phyloP scores from a whole-genome alignment of 176 grass and related monocot genomes.

The Eragrostis nindensis region DNA sequence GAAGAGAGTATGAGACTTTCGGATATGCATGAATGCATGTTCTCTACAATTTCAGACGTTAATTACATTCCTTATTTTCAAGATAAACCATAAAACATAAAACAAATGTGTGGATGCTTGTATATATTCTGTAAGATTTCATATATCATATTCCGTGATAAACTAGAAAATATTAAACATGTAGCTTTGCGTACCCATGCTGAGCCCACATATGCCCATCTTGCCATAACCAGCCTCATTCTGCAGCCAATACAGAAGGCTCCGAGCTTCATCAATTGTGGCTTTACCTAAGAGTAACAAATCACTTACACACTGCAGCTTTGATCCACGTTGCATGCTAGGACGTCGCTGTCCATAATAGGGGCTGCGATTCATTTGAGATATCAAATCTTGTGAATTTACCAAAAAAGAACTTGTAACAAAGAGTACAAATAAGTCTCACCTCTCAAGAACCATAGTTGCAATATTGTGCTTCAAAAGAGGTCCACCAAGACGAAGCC shows the following conservation, averaged over 20 bases:
- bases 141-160: background rate
- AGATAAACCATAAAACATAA: background rate
- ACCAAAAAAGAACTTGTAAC: conserved; percentile 5
- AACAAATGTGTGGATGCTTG: background rate
- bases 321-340: conserved; percentile 80
- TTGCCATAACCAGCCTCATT: conserved; percentile 81
- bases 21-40: background rate
- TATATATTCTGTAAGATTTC: background rate
- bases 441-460: conserved; percentile 99
- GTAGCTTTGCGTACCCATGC: conserved; percentile 73
- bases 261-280: conserved; percentile 95
- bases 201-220: conserved; percentile 95
- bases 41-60: background rate
- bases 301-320: conserved; percentile 87
- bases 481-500: conserved; percentile 78
- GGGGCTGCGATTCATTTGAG: conserved; percentile 65
- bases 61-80: background rate
- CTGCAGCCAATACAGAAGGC: conserved; percentile 93
- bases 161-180: background rate
- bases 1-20: background rate
- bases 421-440: conserved; percentile 36
- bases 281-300: conserved; percentile 93
- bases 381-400: conserved; percentile 29
- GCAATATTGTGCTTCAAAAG: conserved; percentile 95
- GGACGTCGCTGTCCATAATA: conserved; percentile 93